Percentiles rank a stretch among this genome's conserved stretches.
Evolutionary conservation across 2,329 filamentous ascomycete species (phyloP).

Genomic region (Tolypocladium ophioglossoides): DNA sequence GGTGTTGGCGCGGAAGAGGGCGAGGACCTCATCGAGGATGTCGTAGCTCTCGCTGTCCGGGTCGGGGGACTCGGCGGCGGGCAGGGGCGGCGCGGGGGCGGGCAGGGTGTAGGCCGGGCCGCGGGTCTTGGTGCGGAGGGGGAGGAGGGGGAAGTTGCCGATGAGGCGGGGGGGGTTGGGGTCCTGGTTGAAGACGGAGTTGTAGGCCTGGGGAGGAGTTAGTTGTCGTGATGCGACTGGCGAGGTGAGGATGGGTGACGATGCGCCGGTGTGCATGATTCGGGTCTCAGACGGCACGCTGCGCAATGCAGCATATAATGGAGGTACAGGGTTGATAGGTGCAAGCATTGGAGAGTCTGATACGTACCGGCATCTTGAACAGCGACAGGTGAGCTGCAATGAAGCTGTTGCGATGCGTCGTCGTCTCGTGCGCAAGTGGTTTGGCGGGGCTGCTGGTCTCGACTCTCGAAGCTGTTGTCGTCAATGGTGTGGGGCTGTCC

Average conservation of each 20-base stretch:
- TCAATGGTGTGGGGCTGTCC: background rate
- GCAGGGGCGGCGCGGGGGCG: slow-evolving; percentile 43
- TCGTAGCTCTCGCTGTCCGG: slow-evolving; percentile 91
- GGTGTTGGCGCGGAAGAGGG: slow-evolving; percentile 92
- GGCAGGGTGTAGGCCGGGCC: slow-evolving; percentile 87
- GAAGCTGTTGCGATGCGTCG: slow-evolving; percentile 8
- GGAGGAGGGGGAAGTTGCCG: slow-evolving; percentile 92
- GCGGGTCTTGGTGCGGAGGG: slow-evolving; percentile 86
- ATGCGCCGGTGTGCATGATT: background rate
- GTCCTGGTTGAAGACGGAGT: slow-evolving; percentile 89
- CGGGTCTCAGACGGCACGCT: background rate
- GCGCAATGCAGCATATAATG: background rate
- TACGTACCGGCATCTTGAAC: slow-evolving; percentile 37
- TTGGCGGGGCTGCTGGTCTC: background rate
- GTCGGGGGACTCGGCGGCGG: slow-evolving; percentile 56
- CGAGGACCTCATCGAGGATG: slow-evolving; percentile 85
- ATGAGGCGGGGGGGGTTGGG: slow-evolving; percentile 50
- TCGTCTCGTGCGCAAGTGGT: background rate
- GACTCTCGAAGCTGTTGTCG: background rate
- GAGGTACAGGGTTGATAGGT: background rate
- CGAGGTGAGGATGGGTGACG: background rate
- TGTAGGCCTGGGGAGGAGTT: slow-evolving; percentile 64
- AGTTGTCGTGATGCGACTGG: background rate
- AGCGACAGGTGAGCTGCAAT: slow-evolving; percentile 11
- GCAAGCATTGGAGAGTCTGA: background rate